Evolutionary conservation across 2,329 filamentous ascomycete species (phyloP), one percentile per base, ranked within the genome.

Genomic region (Incumbomyces delicatus): DNA sequence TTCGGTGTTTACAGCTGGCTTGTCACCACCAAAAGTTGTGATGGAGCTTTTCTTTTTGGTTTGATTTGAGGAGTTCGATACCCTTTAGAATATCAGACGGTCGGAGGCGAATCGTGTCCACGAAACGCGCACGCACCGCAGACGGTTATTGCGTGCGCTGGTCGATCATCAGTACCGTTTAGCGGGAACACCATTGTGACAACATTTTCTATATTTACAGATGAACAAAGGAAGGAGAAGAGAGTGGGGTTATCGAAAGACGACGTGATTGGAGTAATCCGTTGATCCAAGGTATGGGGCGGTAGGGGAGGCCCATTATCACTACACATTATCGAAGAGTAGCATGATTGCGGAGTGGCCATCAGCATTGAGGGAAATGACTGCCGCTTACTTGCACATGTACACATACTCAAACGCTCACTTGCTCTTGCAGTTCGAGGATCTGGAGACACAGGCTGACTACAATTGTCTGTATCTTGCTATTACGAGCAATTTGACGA

Each of bases 111-210:
- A 54, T 54, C 50, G 50, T 49, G 35, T 36, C 7, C 11, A 44
- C 38, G n/a, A 33, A 33, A 11, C 18, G 27, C 14, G 7, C 12
- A 11, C 27, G 41, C 41, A 44, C 20, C 14, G 40, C 30, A 32
- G 29, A 44, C 31, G 41, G 31, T n/a, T 44, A 44, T 44, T 27
- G 31, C 18, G 31, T 47, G 49, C 52, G 53, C 53, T 56, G 53
- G 52, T 56, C 50, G 53, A 56, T 44, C 48, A 54, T 50, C 51
- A 45, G 22, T 50, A 50, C 53, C 49, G 53, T 51, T 46, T 45
- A 36, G 40, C 35, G 32, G n/a, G 33, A 45, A 18, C 39, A 43
- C 38, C 42, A 34, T 49, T 50, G 39, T 44, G 41, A 41, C 38
- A 46, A 48, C 42, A 43, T 41, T 17, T 39, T 14, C 6, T 17